Evolutionary conservation across 257 asterid genomes (phyloP).

Genomic region (Apocynum venetum): DNA sequence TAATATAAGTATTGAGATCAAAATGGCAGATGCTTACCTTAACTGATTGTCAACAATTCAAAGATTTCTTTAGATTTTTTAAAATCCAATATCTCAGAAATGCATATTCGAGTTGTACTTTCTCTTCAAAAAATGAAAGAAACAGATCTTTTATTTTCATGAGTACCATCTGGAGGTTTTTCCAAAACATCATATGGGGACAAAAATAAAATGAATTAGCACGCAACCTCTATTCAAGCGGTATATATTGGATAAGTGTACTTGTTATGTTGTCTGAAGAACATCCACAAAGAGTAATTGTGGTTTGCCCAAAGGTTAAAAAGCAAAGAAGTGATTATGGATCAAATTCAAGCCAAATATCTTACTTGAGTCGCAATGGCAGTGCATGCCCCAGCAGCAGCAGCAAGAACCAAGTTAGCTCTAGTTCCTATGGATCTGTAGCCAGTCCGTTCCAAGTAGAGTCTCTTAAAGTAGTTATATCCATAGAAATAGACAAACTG

Average conservation of each 20-base stretch:
- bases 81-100: neutral
- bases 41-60: neutral
- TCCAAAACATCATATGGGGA: neutral
- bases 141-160: neutral
- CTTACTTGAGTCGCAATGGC: conserved; percentile 41
- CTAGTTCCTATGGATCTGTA: conserved; percentile 41
- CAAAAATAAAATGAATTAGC: neutral
- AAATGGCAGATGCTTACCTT: neutral
- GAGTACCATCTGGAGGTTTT: neutral
- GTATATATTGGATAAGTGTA: neutral
- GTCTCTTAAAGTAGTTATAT: conserved; percentile 42
- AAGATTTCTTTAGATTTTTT: neutral
- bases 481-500: conserved; percentile 48
- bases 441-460: conserved; percentile 38
- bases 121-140: neutral
- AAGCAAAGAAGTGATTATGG: neutral
- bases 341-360: neutral
- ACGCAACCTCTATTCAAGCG: neutral
- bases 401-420: conserved; percentile 43
- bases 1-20: neutral
- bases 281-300: neutral
- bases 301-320: neutral
- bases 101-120: neutral
- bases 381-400: conserved; percentile 49
- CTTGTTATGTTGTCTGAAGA: neutral